Evolutionary conservation across 1,284 basidiomycete genomes (phyloP), one percentile per base, ranked within the genome.

Genomic region (Athelia sp.): DNA sequence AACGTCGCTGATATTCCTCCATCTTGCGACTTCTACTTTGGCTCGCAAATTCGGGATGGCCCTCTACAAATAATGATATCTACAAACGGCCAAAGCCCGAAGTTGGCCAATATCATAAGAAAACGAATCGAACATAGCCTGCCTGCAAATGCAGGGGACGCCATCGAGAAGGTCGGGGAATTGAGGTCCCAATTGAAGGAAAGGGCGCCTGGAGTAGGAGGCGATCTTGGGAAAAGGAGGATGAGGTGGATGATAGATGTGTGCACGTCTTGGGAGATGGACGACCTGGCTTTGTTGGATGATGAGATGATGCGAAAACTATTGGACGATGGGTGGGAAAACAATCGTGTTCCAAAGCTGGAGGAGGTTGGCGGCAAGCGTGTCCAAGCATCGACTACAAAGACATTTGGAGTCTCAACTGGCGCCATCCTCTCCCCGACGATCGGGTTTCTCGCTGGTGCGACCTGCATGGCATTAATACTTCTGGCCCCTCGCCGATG

Each of bases 21-120:
- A 44, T 80, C 83, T 50, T 99, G 96, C 74, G 96, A 99, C 70
- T 99, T 99, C 65, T 99, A 97, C 74, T 99, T 99, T 70, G 97
- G 97, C 43, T 90, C 92, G 1, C 89, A 95, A 63, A 86, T 98
- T 52, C 85, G 93, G 32, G 80, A 86, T 54, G 95, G 96, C 0
- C 93, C 95, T 0, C 70, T 99, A 34, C 94, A 98, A 70, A 84
- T 98, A 57, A 89, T 98, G 88, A 87, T 99, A 40, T 96, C 93
- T 9, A 99, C 97, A 1, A 93, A 92, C 50, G 97, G 97, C 22
- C 87, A 90, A 58, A 93, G 93, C 3, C 97, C 97, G 8, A 88
- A 92, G 64, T 77, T 98, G 55, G 93, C 96, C 4, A 88, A 87
- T 52, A 75, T 96, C 58, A 82, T 98, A 43, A 81, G 88, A 52